Evolutionary conservation across 2,329 filamentous ascomycete genomes (phyloP).

Genomic region (Metarhizium anisopliae): DNA sequence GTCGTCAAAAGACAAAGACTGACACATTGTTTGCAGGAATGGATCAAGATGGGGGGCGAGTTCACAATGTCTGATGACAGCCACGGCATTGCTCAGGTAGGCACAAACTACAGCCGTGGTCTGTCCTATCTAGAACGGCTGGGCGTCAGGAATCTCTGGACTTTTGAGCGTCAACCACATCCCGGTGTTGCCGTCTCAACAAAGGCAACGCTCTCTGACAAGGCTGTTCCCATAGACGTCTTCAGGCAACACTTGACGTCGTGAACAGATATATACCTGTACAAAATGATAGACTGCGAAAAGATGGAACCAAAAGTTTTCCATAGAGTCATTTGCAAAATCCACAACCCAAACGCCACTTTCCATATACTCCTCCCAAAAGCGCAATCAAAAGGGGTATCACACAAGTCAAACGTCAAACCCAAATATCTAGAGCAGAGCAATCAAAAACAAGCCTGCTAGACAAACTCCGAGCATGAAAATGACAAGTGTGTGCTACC

Average conservation of each 20-base stretch:
- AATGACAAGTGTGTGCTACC: not conserved
- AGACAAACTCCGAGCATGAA: not conserved
- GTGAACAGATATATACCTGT: not conserved
- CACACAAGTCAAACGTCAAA: conserved; percentile 9
- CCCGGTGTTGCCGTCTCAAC: conserved; percentile 17
- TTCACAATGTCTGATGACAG: conserved; percentile 95
- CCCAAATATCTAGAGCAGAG: not conserved
- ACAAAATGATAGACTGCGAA: conserved; percentile 7
- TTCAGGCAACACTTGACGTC: conserved; percentile 25
- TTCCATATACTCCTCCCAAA: not conserved
- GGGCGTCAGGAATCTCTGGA: conserved; percentile 56
- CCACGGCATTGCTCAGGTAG: conserved; percentile 79
- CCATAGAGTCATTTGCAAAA: not conserved
- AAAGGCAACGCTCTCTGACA: conserved; percentile 31
- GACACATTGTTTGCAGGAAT: conserved; percentile 43
- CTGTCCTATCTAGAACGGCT: conserved; percentile 61
- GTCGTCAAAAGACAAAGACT: not conserved
- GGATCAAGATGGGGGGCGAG: conserved; percentile 61
- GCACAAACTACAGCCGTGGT: conserved; percentile 68
- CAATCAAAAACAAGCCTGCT: not conserved
- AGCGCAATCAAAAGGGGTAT: conserved; percentile 13
- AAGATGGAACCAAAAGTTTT: conserved; percentile 15
- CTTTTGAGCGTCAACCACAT: conserved; percentile 31
- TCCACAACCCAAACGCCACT: not conserved
- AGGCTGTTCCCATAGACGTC: conserved; percentile 30